Evolutionary conservation across 371 early-diverging fungal genomes (phyloP).

Genomic region (Mortierella sp.): DNA sequence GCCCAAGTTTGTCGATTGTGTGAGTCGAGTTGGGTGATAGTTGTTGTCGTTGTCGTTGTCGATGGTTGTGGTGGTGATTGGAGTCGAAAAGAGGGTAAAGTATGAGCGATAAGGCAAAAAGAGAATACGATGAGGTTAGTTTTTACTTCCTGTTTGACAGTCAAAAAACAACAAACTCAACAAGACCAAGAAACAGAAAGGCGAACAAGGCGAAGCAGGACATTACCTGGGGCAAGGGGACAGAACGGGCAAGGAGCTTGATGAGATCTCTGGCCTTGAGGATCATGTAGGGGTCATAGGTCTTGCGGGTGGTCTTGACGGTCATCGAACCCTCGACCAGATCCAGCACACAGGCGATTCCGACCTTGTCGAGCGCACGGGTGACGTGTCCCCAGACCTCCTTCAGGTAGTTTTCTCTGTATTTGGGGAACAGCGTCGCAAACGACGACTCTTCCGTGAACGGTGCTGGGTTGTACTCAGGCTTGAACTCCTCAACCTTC

Average conservation of each 20-base stretch:
- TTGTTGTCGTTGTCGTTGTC: too few species aligned
- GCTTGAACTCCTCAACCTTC: conserved; percentile 92
- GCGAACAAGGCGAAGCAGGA: background rate
- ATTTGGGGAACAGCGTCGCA: conserved; percentile 98
- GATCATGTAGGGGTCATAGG: conserved; percentile 98
- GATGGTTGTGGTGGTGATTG: background rate
- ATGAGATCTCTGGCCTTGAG: conserved; percentile 98
- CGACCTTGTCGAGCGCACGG: conserved; percentile 88
- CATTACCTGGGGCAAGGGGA: conserved; percentile 92
- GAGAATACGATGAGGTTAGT: background rate
- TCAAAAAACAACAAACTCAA: too few species aligned
- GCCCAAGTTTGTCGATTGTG: background rate
- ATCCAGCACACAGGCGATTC: conserved; percentile 94
- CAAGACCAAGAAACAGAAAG: background rate
- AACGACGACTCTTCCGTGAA: conserved; percentile 97
- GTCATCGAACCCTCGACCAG: conserved; percentile 98
- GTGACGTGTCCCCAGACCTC: conserved; percentile 97
- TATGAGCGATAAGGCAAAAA: background rate
- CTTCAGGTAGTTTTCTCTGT: conserved; percentile 96
- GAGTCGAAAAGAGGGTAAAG: background rate
- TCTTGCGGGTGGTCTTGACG: conserved; percentile 97
- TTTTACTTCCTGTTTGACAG: background rate
- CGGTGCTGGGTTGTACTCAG: conserved; percentile 84
- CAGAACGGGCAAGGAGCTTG: conserved; percentile 95
- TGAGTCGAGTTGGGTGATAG: background rate